A percentile compares a stretch with the other conserved stretches of the same genome.
Evolutionary conservation across 257 asterid species (phyloP).

Genomic region (Osmanthus fragrans): DNA sequence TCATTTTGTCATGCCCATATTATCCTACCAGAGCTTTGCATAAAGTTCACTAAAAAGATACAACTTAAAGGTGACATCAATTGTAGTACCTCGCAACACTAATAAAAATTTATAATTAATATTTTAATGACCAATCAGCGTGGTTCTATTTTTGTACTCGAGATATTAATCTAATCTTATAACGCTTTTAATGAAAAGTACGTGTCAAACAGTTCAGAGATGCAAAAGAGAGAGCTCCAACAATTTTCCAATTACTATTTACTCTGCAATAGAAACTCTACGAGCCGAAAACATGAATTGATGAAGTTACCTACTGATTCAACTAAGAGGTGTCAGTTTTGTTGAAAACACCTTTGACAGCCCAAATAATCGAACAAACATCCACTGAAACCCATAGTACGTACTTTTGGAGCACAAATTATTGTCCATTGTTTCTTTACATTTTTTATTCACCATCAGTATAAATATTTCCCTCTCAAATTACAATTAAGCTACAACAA

Average conservation of each 20-base stretch:
- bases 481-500: not conserved
- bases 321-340: not conserved
- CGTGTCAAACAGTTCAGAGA: not conserved
- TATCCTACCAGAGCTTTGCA: not conserved
- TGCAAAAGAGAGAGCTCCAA: not conserved
- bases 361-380: conserved; percentile 3
- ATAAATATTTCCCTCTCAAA: not conserved
- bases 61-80: not conserved
- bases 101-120: not conserved
- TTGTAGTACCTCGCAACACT: not conserved
- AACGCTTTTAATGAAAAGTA: not conserved
- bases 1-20: not conserved
- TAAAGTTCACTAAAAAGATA: not conserved
- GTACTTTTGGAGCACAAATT: not conserved
- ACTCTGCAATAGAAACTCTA: not conserved
- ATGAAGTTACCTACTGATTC: not conserved
- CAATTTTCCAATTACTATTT: not conserved
- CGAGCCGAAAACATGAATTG: not conserved
- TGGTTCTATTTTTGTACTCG: not conserved
- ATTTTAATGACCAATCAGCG: not conserved
- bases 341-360: not conserved
- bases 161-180: not conserved
- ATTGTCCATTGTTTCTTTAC: not conserved
- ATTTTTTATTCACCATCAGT: not conserved
- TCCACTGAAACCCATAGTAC: conserved; percentile 1